Conservation (phyloP, 768 basidiomycete genomes). For the Lactarius psammicola region DNA sequence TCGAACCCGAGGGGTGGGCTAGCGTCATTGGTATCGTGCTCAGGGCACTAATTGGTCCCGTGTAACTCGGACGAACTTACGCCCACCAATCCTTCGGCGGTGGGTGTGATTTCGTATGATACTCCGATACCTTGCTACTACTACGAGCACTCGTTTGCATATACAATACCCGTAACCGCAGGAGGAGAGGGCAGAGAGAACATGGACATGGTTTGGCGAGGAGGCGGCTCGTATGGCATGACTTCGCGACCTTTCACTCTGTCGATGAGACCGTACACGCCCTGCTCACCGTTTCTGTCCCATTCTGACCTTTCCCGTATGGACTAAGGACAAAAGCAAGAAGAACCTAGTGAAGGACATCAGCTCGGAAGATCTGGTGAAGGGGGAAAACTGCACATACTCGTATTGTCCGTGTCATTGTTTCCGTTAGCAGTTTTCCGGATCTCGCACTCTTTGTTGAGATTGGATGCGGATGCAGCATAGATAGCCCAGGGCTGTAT, state of each 20-base stretch:
- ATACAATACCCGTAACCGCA: not conserved
- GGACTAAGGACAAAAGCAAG: not conserved
- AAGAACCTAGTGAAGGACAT: not conserved
- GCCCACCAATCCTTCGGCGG: not conserved
- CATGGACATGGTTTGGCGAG: not conserved
- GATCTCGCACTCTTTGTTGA: not conserved
- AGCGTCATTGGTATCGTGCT: not conserved
- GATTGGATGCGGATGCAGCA: conserved; percentile 3
- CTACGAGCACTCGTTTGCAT: not conserved
- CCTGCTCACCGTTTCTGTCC: not conserved
- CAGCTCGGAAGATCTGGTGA: not conserved
- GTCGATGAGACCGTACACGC: not conserved
- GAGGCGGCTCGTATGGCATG: not conserved
- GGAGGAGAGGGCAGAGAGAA: not conserved
- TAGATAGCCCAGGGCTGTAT: not conserved
- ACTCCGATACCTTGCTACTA: not conserved
- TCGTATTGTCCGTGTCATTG: conserved; percentile 9
- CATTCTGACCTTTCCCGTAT: not conserved
- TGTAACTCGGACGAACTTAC: not conserved
- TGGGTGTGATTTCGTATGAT: not conserved
- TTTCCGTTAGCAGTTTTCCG: conserved; percentile 8
- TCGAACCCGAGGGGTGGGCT: not conserved
- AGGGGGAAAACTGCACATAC: not conserved
- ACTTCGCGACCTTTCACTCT: not conserved
- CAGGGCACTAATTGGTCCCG: not conserved